Conservation (phyloP, 2,329 filamentous ascomycete species). For the Macrophomina tecta region DNA sequence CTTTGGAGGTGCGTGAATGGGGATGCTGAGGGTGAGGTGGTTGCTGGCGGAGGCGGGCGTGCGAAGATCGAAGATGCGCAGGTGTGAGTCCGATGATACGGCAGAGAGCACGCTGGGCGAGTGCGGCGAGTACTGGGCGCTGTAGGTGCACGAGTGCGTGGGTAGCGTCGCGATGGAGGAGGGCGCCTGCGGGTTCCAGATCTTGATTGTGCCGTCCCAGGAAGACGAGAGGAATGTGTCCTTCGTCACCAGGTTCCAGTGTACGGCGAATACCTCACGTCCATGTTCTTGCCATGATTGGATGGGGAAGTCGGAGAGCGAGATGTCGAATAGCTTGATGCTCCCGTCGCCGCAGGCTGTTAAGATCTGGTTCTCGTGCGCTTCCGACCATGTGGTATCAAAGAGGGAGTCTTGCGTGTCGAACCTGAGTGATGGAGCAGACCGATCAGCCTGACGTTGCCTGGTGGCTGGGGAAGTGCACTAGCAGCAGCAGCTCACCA, state of each 20-base stretch:
- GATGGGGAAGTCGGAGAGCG: slow-evolving; percentile 81
- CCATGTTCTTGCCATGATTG: slow-evolving; percentile 94
- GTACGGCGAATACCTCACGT: slow-evolving; percentile 88
- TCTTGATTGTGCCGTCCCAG: slow-evolving; percentile 95
- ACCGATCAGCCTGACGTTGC: background rate
- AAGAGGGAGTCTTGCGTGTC: slow-evolving; percentile 98
- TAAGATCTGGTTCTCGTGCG: slow-evolving; percentile 92
- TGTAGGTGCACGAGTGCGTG: slow-evolving; percentile 93
- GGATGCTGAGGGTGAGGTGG: slow-evolving; percentile 81
- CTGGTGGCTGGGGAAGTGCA: background rate
- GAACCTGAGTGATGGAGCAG: slow-evolving; percentile 64
- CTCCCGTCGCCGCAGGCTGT: slow-evolving; percentile 91
- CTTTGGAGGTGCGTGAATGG: slow-evolving; percentile 75
- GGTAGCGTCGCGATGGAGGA: slow-evolving; percentile 84
- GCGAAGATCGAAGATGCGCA: slow-evolving; percentile 90
- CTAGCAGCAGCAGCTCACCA: slow-evolving; percentile 57
- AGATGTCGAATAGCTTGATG: slow-evolving; percentile 90
- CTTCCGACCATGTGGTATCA: slow-evolving; percentile 93
- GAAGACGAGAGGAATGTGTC: slow-evolving; percentile 89
- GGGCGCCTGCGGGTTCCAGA: slow-evolving; percentile 84
- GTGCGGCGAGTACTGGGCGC: slow-evolving; percentile 86
- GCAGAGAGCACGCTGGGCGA: slow-evolving; percentile 84
- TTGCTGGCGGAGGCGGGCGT: slow-evolving; percentile 86
- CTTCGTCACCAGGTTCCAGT: slow-evolving; percentile 91
- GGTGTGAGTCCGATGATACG: slow-evolving; percentile 85